Percentiles rank a stretch among this genome's conserved stretches.
Evolutionary conservation across 345 rosid species (phyloP).

Genomic region (Eucalyptus guilfoylei): DNA sequence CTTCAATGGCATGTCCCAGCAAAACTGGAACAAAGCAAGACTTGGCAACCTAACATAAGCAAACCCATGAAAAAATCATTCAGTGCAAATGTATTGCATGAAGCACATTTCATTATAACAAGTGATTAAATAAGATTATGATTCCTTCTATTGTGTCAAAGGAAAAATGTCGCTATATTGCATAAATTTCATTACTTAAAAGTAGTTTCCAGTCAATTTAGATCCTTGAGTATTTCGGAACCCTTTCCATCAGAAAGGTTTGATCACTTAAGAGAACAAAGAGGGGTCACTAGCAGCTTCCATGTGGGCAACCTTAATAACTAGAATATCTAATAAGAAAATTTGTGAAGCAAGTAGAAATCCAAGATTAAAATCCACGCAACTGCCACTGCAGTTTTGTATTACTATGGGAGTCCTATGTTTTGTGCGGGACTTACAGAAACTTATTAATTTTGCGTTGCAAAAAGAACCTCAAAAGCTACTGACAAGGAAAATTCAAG

Average conservation of each 20-base stretch:
- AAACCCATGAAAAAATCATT: not conserved
- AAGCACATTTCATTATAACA: not conserved
- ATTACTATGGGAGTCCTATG: not conserved
- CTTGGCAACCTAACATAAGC: slow-evolving; percentile 50
- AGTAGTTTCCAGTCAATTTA: not conserved
- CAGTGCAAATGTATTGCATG: not conserved
- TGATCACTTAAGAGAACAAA: not conserved
- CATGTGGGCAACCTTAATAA: not conserved
- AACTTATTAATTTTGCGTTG: not conserved
- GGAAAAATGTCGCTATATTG: not conserved
- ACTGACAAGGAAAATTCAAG: not conserved
- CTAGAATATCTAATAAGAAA: not conserved
- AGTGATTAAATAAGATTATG: not conserved
- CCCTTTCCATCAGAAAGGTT: not conserved
- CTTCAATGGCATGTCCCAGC: slow-evolving; percentile 87
- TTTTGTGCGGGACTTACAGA: not conserved
- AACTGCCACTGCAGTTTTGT: not conserved
- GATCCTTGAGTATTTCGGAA: not conserved
- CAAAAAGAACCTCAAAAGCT: not conserved
- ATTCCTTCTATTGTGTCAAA: not conserved
- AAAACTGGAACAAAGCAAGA: slow-evolving; percentile 82
- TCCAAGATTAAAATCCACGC: not conserved
- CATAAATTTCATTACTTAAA: not conserved
- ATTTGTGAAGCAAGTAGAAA: not conserved
- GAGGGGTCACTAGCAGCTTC: not conserved